phyloP scores from a whole-genome alignment of 163 green algal genomes.

The Chlamydomonas reinhardtii region DNA sequence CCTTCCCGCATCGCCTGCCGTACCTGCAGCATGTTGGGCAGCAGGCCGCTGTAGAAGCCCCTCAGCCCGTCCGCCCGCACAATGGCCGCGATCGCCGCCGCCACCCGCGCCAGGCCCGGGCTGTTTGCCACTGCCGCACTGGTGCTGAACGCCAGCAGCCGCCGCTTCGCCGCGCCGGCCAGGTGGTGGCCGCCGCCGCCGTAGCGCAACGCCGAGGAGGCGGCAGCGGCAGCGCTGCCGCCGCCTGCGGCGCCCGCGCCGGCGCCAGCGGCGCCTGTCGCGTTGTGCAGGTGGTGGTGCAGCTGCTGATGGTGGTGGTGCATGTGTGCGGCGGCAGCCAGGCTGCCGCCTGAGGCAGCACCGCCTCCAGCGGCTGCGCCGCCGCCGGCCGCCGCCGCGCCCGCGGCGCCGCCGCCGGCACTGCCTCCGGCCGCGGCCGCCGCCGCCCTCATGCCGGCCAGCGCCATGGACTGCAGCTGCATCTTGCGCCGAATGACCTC shows the following conservation, averaged over 20 bases:
- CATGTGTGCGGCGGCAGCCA: neutral
- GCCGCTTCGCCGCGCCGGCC: neutral
- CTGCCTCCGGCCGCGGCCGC: neutral
- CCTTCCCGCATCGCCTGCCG: neutral
- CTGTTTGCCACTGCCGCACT: slow-evolving; percentile 6
- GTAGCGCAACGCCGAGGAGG: neutral
- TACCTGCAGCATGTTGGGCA: slow-evolving; percentile 78
- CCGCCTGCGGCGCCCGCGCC: neutral
- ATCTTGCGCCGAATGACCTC: slow-evolving; percentile 84
- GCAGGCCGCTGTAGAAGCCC: slow-evolving; percentile 79
- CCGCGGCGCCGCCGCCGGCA: slow-evolving; percentile 4
- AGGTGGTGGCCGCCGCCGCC: neutral
- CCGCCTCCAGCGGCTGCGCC: neutral
- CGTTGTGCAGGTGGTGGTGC: too few species aligned
- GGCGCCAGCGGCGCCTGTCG: neutral
- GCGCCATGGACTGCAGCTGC: slow-evolving; percentile 69
- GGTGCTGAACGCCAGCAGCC: slow-evolving; percentile 34
- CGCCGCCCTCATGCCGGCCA: slow-evolving; percentile 1
- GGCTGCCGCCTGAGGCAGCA: neutral
- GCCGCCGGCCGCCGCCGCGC: neutral
- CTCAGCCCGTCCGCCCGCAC: slow-evolving; percentile 60
- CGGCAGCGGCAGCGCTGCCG: neutral
- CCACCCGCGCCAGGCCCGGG: slow-evolving; percentile 31
- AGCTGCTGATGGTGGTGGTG: neutral
- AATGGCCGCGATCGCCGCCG: slow-evolving; percentile 56